Evolutionary conservation across 2,329 filamentous ascomycete genomes (phyloP).

Genomic region (Lasiodiplodia citricola): DNA sequence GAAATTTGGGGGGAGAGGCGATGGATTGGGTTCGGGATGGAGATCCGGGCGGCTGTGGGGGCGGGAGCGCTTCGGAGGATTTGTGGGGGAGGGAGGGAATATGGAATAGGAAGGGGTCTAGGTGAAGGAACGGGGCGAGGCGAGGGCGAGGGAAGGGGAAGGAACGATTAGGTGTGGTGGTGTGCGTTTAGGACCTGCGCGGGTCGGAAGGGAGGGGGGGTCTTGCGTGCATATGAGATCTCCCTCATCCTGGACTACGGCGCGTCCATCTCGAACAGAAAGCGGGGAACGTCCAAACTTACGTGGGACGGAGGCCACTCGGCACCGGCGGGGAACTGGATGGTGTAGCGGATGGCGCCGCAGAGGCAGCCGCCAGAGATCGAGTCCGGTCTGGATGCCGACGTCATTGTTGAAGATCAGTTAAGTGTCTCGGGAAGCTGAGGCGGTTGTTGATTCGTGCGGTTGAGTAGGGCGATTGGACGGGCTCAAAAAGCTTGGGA

Average conservation of each 20-base stretch:
- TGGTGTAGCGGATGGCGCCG: slow-evolving; percentile 34
- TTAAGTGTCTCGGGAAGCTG: too few species aligned
- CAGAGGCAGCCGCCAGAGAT: slow-evolving; percentile 35
- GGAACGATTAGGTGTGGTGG: background rate
- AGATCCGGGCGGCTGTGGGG: too few species aligned
- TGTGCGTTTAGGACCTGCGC: background rate
- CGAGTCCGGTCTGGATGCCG: background rate
- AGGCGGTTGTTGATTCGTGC: background rate
- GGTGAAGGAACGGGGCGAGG: background rate
- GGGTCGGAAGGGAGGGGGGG: background rate
- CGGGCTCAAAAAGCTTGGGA: background rate
- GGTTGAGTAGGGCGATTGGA: background rate
- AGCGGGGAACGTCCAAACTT: slow-evolving; percentile 5
- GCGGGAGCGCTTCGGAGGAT: too few species aligned
- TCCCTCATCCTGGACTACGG: background rate
- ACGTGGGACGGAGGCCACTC: slow-evolving; percentile 35
- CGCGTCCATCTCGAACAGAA: background rate
- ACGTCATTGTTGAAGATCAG: background rate
- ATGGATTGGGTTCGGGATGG: too few species aligned
- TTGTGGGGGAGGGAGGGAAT: background rate
- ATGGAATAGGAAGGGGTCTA: background rate
- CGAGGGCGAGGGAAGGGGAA: background rate
- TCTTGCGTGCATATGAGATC: background rate
- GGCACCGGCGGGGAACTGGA: slow-evolving; percentile 31
- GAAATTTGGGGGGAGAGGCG: too few species aligned